Evolutionary conservation across 148 eudicot genomes (phyloP).

Genomic region (Heliosperma pusillum): DNA sequence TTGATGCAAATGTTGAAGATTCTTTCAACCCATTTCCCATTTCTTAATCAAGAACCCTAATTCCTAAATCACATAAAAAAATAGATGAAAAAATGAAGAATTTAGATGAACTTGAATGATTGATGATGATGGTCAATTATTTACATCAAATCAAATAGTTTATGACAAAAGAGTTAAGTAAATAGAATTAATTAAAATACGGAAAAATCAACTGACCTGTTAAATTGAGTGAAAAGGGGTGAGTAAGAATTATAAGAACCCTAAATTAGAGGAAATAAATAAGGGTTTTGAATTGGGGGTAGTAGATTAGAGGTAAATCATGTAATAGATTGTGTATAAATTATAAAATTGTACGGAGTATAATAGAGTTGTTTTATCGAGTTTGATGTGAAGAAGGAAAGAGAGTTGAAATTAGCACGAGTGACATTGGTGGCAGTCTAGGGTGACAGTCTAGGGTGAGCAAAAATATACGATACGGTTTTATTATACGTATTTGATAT

Average conservation of each 20-base stretch:
- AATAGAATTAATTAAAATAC: not conserved
- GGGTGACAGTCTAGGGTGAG: no score
- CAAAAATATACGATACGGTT: no score
- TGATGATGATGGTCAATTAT: not conserved
- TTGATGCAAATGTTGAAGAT: constrained; percentile 1
- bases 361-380: no score
- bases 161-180: not conserved
- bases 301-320: no score
- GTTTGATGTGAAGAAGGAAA: no score
- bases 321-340: no score
- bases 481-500: no score
- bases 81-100: not conserved
- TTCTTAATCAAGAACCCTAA: not conserved
- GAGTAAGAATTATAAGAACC: not conserved
- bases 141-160: not conserved
- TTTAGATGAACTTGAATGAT: not conserved
- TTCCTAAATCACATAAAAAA: not conserved
- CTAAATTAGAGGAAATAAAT: not conserved
- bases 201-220: not conserved
- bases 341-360: no score
- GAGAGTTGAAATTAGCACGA: no score
- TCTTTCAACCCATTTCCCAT: constrained; percentile 9
- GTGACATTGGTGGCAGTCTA: no score
- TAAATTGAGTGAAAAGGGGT: not conserved
- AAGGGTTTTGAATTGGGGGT: not conserved